Evolutionary conservation across 2,329 filamentous ascomycete genomes (phyloP).

Genomic region (Talaromyces marneffei): DNA sequence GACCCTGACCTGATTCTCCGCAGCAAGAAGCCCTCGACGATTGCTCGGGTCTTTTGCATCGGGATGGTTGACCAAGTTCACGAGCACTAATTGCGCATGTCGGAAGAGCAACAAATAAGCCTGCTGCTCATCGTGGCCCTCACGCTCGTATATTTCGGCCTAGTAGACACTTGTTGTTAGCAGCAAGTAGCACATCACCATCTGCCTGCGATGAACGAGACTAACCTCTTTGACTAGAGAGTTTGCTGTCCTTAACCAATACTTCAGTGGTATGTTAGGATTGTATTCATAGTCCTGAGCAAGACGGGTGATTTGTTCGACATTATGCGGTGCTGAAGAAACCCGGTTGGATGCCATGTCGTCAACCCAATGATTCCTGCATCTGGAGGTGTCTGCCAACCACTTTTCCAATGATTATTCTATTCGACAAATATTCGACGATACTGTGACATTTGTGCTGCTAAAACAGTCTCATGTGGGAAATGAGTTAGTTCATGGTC

Average conservation of each 20-base stretch:
- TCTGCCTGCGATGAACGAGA: constrained; percentile 8
- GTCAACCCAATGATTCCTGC: neutral
- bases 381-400: neutral
- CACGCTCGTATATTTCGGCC: constrained; percentile 77
- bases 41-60: constrained; percentile 62
- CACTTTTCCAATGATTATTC: neutral
- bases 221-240: constrained; percentile 74
- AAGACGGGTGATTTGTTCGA: constrained; percentile 69
- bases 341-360: constrained; percentile 24
- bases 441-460: neutral
- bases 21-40: constrained; percentile 48
- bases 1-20: constrained; percentile 56
- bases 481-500: neutral
- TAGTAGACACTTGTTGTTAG: constrained; percentile 33
- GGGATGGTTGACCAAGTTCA: constrained; percentile 69
- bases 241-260: constrained; percentile 76
- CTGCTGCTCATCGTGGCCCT: constrained; percentile 79
- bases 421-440: neutral
- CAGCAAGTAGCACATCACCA: neutral
- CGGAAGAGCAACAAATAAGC: constrained; percentile 89
- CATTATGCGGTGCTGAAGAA: constrained; percentile 55
- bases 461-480: neutral
- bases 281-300: constrained; percentile 81
- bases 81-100: constrained; percentile 76
- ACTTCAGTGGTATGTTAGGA: constrained; percentile 65